phyloP scores from a whole-genome alignment of 2,329 filamentous ascomycete species.

The Alternaria infectoria region DNA sequence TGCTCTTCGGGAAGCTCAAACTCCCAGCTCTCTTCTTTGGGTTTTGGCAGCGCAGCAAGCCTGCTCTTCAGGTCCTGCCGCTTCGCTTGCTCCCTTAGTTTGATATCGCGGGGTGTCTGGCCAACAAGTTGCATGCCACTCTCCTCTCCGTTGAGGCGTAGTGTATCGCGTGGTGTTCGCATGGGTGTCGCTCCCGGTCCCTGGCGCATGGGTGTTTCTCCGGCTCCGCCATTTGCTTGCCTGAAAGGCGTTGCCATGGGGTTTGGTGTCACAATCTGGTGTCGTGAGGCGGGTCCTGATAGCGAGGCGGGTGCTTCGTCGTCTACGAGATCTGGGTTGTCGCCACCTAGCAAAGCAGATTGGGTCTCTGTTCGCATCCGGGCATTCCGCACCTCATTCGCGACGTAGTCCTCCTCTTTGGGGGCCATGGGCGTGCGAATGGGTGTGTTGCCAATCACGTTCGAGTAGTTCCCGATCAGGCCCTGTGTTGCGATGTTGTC shows the following conservation, averaged over 20 bases:
- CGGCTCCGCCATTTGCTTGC: slow-evolving; percentile 64
- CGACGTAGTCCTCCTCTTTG: slow-evolving; percentile 91
- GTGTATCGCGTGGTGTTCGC: slow-evolving; percentile 85
- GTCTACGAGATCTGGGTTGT: slow-evolving; percentile 88
- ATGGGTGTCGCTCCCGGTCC: slow-evolving; percentile 81
- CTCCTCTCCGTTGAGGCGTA: slow-evolving; percentile 79
- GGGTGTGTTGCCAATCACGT: slow-evolving; percentile 79
- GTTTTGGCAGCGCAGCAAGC: slow-evolving; percentile 85
- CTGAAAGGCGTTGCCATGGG: slow-evolving; percentile 90
- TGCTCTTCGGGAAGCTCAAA: slow-evolving; percentile 88
- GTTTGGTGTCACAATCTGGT: slow-evolving; percentile 89
- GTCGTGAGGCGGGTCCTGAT: slow-evolving; percentile 80
- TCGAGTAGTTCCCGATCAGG: slow-evolving; percentile 84
- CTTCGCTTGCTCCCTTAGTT: slow-evolving; percentile 70
- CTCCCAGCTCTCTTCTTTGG: slow-evolving; percentile 93
- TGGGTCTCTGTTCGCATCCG: slow-evolving; percentile 90
- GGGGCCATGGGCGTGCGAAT: slow-evolving; percentile 92
- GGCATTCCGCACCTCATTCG: slow-evolving; percentile 96
- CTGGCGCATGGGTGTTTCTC: slow-evolving; percentile 67
- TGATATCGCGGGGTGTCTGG: slow-evolving; percentile 79
- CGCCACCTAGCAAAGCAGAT: slow-evolving; percentile 89
- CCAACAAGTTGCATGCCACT: slow-evolving; percentile 68
- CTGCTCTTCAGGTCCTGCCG: slow-evolving; percentile 72
- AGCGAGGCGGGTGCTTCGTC: slow-evolving; percentile 85
- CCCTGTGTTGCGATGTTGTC: slow-evolving; percentile 87